These are phyloP conservation scores for Venturia carpophila DNA, from an alignment of 2,329 filamentous ascomycete species.

Conservation along the genomic window DNA sequence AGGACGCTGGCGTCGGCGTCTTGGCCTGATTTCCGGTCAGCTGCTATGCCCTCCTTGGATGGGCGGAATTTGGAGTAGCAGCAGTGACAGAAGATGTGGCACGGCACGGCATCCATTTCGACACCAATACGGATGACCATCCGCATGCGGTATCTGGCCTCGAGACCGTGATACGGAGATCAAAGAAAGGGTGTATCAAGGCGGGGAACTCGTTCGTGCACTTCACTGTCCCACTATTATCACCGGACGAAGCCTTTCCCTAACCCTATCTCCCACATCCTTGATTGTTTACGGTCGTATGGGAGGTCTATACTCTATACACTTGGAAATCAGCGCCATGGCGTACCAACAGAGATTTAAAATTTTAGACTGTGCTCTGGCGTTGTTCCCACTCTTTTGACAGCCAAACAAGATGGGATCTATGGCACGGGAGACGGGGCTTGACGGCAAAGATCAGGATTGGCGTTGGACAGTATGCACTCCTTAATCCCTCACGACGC, in stretches of 20 bases:
- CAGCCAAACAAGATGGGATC: neutral
- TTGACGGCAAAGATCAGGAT: neutral
- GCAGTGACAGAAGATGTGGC: constrained; percentile 4
- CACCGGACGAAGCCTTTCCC: neutral
- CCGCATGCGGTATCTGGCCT: neutral
- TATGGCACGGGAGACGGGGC: neutral
- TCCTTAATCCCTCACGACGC: constrained; percentile 2
- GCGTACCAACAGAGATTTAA: neutral
- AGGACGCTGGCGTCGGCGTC: constrained; percentile 8
- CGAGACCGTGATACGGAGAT: neutral
- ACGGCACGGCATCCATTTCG: constrained; percentile 1
- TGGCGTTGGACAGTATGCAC: neutral
- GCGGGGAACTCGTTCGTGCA: neutral
- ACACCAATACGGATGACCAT: neutral
- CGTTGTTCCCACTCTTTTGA: constrained; percentile 8
- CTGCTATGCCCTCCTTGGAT: constrained; percentile 9
- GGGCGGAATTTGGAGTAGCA: constrained; percentile 1
- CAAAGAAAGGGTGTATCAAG: neutral
- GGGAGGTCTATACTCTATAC: neutral
- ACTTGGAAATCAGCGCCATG: neutral
- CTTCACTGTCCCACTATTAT: neutral
- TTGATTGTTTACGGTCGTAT: neutral
- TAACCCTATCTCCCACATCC: neutral
- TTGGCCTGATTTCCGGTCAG: constrained; percentile 1
- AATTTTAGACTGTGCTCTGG: neutral